These are phyloP conservation scores for Dendrobium chrysotoxum DNA, from an alignment of 106 monocot species.

Conservation along the genomic window DNA sequence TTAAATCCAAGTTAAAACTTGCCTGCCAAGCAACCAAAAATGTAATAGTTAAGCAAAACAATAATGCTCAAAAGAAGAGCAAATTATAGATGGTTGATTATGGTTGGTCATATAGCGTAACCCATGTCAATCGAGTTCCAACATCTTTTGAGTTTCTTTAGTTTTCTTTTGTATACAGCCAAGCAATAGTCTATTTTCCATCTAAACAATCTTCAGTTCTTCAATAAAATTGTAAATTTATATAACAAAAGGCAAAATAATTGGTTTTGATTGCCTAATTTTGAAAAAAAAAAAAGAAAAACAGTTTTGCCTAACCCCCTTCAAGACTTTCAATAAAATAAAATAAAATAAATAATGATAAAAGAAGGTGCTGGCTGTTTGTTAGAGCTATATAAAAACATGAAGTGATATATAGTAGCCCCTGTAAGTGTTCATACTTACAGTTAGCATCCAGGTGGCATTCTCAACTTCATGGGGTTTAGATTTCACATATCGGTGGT, in stretches of 20 bases:
- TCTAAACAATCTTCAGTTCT: too few species aligned
- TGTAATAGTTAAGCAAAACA: too few species aligned
- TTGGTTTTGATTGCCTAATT: not conserved
- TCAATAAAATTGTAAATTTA: too few species aligned
- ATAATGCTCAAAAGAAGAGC: too few species aligned
- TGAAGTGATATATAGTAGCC: not conserved
- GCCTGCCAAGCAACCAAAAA: too few species aligned
- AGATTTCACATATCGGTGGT: slow-evolving; percentile 87
- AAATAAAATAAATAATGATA: not conserved
- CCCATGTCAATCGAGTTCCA: too few species aligned
- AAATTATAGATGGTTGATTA: too few species aligned
- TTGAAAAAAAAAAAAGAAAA: not conserved
- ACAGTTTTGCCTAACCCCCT: not conserved
- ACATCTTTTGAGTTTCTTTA: too few species aligned
- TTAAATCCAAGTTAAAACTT: too few species aligned
- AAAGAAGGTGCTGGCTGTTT: not conserved
- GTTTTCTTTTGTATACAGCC: too few species aligned
- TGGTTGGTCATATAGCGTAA: too few species aligned
- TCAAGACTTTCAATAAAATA: not conserved
- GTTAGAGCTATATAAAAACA: not conserved
- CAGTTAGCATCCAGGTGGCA: slow-evolving; percentile 95
- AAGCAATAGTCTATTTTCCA: not conserved
- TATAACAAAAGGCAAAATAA: not conserved
- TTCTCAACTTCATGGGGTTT: slow-evolving; percentile 83
- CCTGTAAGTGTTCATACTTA: slow-evolving; percentile 22